These are phyloP conservation scores for Eremothecium gossypii DNA, from an alignment of 1,139 yeast species.

Conservation along the genomic window DNA sequence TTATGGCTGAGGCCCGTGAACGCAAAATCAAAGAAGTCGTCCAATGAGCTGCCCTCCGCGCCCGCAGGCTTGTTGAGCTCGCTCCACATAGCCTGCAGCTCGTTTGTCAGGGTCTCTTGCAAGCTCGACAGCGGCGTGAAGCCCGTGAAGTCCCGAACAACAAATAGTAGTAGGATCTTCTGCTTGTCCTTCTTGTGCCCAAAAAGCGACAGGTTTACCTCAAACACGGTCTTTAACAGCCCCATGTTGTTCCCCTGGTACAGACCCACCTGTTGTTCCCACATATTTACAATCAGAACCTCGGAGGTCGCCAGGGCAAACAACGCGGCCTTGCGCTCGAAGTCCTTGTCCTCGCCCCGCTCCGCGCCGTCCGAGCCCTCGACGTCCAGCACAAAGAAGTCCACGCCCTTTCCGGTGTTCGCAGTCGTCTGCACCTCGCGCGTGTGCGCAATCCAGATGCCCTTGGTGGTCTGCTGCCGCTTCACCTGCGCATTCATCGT, in stretches of 20 bases:
- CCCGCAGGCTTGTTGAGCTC: constrained; percentile 64
- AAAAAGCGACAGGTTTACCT: constrained; percentile 81
- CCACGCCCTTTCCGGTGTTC: constrained; percentile 15
- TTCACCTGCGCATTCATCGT: constrained; percentile 74
- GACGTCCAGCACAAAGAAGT: constrained; percentile 83
- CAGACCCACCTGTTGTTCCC: constrained; percentile 96
- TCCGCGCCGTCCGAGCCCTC: constrained; percentile 98
- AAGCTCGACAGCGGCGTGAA: constrained; percentile 73
- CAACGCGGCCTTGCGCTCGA: constrained; percentile 90
- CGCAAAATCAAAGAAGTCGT: constrained; percentile 76
- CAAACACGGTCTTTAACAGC: constrained; percentile 86
- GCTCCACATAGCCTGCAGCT: constrained; percentile 71
- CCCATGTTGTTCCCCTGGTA: constrained; percentile 99
- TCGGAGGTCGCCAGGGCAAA: constrained; percentile 92
- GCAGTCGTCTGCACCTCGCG: constrained; percentile 32
- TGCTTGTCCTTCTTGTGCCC: constrained; percentile 34
- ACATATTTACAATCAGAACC: constrained; percentile 78
- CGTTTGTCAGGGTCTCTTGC: constrained; percentile 57
- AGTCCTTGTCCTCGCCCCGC: constrained; percentile 96
- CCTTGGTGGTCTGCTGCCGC: constrained; percentile 87
- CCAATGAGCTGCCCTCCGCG: constrained; percentile 42
- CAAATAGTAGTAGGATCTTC: constrained; percentile 73
- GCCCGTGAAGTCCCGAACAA: constrained; percentile 86
- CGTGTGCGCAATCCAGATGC: constrained; percentile 84
- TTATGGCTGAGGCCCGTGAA: constrained; percentile 84